Conservation (phyloP, 148 eudicot species). For the Dysphania ambrosioides region DNA sequence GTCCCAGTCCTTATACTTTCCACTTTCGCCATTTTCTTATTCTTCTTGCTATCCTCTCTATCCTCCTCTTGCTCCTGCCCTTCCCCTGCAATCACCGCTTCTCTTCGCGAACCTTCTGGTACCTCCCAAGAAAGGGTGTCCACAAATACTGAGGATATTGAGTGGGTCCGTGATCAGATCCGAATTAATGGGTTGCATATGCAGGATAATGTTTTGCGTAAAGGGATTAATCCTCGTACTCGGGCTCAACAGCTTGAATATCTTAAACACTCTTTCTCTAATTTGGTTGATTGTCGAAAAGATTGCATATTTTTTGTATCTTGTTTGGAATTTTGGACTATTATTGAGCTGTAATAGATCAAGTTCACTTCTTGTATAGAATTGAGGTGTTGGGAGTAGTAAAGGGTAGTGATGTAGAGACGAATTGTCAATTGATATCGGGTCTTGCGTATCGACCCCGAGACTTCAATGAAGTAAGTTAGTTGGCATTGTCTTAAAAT, state of each 20-base stretch:
- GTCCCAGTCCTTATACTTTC: constrained; percentile 53
- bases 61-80: constrained; percentile 45
- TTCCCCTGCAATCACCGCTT: constrained; percentile 10
- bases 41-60: constrained; percentile 59
- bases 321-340: too few relatives aligned
- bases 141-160: constrained; percentile 54
- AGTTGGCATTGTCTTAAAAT: neutral
- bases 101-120: constrained; percentile 10
- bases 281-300: neutral
- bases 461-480: neutral
- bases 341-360: too few relatives aligned
- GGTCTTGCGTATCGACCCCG: neutral
- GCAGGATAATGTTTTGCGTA: constrained; percentile 81
- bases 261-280: constrained; percentile 37
- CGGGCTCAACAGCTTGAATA: constrained; percentile 81
- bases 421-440: neutral
- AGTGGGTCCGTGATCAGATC: constrained; percentile 74
- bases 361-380: neutral
- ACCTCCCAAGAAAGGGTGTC: constrained; percentile 30
- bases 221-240: constrained; percentile 97
- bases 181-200: constrained; percentile 73
- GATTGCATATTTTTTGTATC: too few relatives aligned
- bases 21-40: constrained; percentile 50
- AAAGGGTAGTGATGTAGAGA: neutral
- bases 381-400: neutral